These are phyloP conservation scores for Hypsizygus ulmarius DNA, from an alignment of 1,284 basidiomycete genomes.

Conservation along the genomic window DNA sequence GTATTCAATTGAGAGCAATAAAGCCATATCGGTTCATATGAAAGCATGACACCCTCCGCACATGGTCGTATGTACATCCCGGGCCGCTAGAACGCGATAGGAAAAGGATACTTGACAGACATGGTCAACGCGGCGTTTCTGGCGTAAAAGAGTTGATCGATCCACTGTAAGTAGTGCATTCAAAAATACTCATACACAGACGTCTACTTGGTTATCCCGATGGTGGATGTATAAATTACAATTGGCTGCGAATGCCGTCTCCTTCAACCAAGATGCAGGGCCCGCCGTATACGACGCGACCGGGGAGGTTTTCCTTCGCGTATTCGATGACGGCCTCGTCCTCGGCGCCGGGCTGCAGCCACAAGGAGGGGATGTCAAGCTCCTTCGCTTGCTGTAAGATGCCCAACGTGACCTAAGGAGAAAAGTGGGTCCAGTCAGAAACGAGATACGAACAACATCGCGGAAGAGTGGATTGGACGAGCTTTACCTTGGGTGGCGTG, in stretches of 20 bases:
- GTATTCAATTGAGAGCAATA: too few relatives aligned
- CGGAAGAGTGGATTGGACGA: slow-evolving; percentile 7
- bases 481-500: slow-evolving; percentile 67
- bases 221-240: slow-evolving; percentile 6
- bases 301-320: slow-evolving; percentile 47
- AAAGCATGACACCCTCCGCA: too few relatives aligned
- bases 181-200: slow-evolving; percentile 2
- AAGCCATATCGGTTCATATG: too few relatives aligned
- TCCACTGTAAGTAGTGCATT: slow-evolving; percentile 18
- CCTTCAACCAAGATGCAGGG: slow-evolving; percentile 73
- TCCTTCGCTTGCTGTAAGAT: slow-evolving; percentile 64
- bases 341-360: slow-evolving; percentile 86
- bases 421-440: slow-evolving; percentile 3
- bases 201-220: slow-evolving; percentile 3
- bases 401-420: slow-evolving; percentile 58
- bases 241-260: slow-evolving; percentile 42
- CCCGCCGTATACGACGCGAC: slow-evolving; percentile 70
- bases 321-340: slow-evolving; percentile 47
- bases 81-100: background rate
- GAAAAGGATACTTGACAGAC: slow-evolving; percentile 2
- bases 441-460: background rate
- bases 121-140: background rate
- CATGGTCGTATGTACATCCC: background rate
- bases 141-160: background rate
- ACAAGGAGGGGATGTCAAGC: slow-evolving; percentile 63